phyloP scores from a whole-genome alignment of 129 eudicot species.

The Calendula officinalis region DNA sequence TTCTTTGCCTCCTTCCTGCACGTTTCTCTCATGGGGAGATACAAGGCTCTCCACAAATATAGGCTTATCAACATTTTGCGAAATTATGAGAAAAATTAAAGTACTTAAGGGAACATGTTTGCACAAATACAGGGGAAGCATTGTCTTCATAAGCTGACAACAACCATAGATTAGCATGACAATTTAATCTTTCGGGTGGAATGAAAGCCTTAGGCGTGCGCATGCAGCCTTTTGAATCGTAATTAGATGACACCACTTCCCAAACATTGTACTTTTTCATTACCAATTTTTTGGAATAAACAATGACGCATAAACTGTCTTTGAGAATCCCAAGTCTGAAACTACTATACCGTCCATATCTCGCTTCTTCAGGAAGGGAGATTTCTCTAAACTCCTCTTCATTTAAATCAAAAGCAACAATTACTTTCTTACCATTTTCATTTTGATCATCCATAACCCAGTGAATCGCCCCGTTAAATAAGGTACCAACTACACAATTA shows the following conservation, averaged over 20 bases:
- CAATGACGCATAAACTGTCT: background rate
- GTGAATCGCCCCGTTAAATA: background rate
- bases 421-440: background rate
- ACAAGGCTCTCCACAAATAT: slow-evolving; percentile 10
- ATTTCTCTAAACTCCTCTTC: slow-evolving; percentile 9
- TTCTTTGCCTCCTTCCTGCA: background rate
- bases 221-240: no score
- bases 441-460: background rate
- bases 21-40: slow-evolving; percentile 6
- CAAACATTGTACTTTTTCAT: background rate
- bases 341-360: background rate
- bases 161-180: no score
- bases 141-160: no score
- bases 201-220: no score
- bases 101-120: no score
- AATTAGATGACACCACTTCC: background rate
- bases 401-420: slow-evolving; percentile 9
- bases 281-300: background rate
- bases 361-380: background rate
- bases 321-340: background rate
- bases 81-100: background rate
- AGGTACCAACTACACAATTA: background rate
- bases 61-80: background rate
- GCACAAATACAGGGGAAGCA: no score
- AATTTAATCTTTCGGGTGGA: no score